phyloP scores from a whole-genome alignment of 2,329 filamentous ascomycete species.

The Fusarium brevicatenulatum region DNA sequence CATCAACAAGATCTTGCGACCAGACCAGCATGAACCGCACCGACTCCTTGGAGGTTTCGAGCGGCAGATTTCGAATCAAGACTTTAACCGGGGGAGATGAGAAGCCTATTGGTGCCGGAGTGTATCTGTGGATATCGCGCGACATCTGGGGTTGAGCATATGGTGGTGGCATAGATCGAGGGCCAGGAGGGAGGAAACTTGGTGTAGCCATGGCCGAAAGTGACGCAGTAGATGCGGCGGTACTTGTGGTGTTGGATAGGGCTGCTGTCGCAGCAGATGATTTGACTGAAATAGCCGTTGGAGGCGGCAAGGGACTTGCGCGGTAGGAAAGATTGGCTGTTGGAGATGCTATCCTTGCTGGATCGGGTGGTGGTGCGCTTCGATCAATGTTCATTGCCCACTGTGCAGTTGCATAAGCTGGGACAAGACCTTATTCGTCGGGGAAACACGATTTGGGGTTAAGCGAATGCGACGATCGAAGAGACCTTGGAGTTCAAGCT shows the following conservation, averaged over 20 bases:
- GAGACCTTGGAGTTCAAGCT: slow-evolving; percentile 23
- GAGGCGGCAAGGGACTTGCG: slow-evolving; percentile 46
- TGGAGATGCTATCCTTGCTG: slow-evolving; percentile 41
- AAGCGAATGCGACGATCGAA: slow-evolving; percentile 39
- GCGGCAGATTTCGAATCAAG: slow-evolving; percentile 64
- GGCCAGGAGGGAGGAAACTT: slow-evolving; percentile 52
- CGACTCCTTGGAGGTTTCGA: slow-evolving; percentile 63
- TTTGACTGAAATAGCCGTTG: slow-evolving; percentile 39
- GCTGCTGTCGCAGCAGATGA: background rate
- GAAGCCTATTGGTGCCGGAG: slow-evolving; percentile 53
- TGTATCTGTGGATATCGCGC: slow-evolving; percentile 54
- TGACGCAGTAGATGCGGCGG: slow-evolving; percentile 2
- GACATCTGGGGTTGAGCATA: slow-evolving; percentile 50
- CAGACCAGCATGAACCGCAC: slow-evolving; percentile 68
- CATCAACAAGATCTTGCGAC: slow-evolving; percentile 63
- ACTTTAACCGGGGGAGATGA: slow-evolving; percentile 53
- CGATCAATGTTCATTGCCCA: slow-evolving; percentile 45
- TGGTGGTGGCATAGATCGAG: slow-evolving; percentile 50
- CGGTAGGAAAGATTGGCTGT: slow-evolving; percentile 44
- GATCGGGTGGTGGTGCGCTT: slow-evolving; percentile 34
- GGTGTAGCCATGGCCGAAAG: slow-evolving; percentile 56
- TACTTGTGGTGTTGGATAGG: slow-evolving; percentile 1
- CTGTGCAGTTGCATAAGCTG: slow-evolving; percentile 43
- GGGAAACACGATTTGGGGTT: slow-evolving; percentile 23
- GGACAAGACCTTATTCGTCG: slow-evolving; percentile 36